phyloP scores from a whole-genome alignment of 2,329 filamentous ascomycete genomes.

The Sclerotinia glacialis region DNA sequence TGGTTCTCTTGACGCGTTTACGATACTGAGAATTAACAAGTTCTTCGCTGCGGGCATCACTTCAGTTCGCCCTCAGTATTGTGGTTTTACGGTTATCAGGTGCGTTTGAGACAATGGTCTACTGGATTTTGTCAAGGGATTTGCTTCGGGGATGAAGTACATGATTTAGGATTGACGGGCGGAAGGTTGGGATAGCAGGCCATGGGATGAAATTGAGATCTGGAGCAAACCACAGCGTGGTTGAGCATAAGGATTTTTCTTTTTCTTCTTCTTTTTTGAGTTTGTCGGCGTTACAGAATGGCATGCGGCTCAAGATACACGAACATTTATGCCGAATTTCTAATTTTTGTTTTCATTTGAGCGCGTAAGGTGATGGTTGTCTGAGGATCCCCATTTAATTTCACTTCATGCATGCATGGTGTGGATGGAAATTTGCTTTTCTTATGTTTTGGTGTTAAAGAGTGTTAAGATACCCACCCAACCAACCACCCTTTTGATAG shows the following conservation, averaged over 20 bases:
- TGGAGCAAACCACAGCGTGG: not conserved
- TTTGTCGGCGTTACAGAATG: not conserved
- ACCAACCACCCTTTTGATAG: not conserved
- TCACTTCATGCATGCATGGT: not conserved
- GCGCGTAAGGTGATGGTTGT: not conserved
- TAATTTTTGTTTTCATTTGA: too few relatives aligned
- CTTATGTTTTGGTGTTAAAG: not conserved
- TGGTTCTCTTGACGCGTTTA: not conserved
- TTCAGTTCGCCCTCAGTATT: too few relatives aligned
- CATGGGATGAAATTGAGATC: too few relatives aligned
- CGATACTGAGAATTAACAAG: not conserved
- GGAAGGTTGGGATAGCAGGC: not conserved
- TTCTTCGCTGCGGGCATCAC: not conserved
- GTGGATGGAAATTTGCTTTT: too few relatives aligned
- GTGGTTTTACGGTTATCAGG: too few relatives aligned
- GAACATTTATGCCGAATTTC: not conserved
- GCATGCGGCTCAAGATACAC: not conserved
- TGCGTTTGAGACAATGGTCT: too few relatives aligned
- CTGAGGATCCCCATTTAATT: not conserved
- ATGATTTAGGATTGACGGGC: too few relatives aligned
- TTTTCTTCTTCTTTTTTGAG: too few relatives aligned
- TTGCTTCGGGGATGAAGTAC: too few relatives aligned
- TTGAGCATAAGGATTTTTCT: too few relatives aligned
- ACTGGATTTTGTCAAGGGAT: too few relatives aligned
- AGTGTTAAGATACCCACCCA: not conserved